phyloP scores from a whole-genome alignment of 1,284 basidiomycete species.

The Moesziomyces parantarcticus region DNA sequence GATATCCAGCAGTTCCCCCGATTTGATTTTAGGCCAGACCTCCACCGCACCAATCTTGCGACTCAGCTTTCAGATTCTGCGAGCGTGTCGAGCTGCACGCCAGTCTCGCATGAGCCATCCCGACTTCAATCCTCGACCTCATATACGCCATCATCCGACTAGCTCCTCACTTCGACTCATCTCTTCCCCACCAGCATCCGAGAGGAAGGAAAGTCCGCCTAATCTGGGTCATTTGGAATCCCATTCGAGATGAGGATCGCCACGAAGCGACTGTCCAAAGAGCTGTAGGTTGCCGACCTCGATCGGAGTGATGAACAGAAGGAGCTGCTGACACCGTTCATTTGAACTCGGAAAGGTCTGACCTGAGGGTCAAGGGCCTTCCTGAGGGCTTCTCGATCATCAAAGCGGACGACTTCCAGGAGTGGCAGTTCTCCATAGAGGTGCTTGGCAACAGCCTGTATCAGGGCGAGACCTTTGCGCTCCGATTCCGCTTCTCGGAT shows the following conservation, averaged over 20 bases:
- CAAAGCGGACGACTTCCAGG: constrained; percentile 54
- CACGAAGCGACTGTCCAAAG: constrained; percentile 48
- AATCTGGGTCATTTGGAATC: not conserved
- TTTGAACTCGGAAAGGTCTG: constrained; percentile 17
- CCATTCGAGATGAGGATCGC: constrained; percentile 45
- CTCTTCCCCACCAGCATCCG: not conserved
- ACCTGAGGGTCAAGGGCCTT: constrained; percentile 41
- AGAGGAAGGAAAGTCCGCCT: not conserved
- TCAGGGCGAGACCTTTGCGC: constrained; percentile 55
- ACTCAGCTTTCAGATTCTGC: constrained; percentile 26
- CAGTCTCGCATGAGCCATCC: not conserved
- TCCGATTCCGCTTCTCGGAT: constrained; percentile 62
- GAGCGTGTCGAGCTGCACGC: constrained; percentile 8
- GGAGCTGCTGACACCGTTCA: not conserved
- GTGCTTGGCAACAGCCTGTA: constrained; percentile 58
- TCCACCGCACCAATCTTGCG: constrained; percentile 1
- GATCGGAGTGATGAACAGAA: not conserved
- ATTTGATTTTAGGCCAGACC: not conserved
- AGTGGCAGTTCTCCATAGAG: constrained; percentile 54
- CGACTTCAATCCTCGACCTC: constrained; percentile 5
- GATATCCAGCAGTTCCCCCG: not conserved
- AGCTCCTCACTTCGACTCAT: not conserved
- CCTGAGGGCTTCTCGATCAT: constrained; percentile 52
- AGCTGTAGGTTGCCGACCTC: constrained; percentile 34
- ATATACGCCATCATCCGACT: not conserved